These are phyloP conservation scores for Aspergillus nomiae DNA, from an alignment of 2,329 filamentous ascomycete species.

Conservation along the genomic window DNA sequence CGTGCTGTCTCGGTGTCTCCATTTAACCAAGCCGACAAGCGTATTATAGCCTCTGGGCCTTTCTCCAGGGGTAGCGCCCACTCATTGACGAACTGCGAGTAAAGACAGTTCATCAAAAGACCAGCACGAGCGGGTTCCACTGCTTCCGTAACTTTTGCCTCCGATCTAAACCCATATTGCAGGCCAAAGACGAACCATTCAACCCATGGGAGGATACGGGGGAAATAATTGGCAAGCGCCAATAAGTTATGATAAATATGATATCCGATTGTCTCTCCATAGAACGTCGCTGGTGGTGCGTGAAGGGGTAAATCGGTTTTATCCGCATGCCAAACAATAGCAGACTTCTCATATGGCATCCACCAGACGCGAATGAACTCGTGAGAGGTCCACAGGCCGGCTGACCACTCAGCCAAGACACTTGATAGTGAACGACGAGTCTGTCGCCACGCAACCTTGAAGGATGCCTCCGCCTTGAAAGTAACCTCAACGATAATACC, in stretches of 20 bases:
- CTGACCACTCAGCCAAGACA: constrained; percentile 72
- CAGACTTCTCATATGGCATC: constrained; percentile 88
- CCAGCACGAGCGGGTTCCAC: constrained; percentile 79
- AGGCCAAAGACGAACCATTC: constrained; percentile 98
- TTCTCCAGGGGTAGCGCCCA: constrained; percentile 88
- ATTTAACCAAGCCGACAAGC: constrained; percentile 85
- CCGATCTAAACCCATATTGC: constrained; percentile 83
- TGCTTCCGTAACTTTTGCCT: constrained; percentile 68
- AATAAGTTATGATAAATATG: constrained; percentile 91
- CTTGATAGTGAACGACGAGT: constrained; percentile 69
- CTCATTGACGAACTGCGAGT: constrained; percentile 98
- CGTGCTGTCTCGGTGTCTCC: constrained; percentile 68
- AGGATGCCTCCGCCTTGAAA: constrained; percentile 75
- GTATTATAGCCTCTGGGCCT: constrained; percentile 81
- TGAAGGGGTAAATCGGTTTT: constrained; percentile 66
- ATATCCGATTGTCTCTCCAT: constrained; percentile 79
- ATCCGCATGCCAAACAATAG: constrained; percentile 87
- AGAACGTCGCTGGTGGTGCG: constrained; percentile 70
- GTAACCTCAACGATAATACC: constrained; percentile 91
- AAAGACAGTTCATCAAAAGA: constrained; percentile 93
- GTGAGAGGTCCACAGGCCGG: constrained; percentile 74
- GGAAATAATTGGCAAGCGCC: constrained; percentile 74
- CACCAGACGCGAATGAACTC: constrained; percentile 97
- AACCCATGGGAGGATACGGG: constrained; percentile 78
- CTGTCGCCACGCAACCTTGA: constrained; percentile 86